Percentiles rank a stretch among this genome's conserved stretches.
Conservation (phyloP, 2,329 filamentous ascomycete species). For the Colletotrichum viniferum region DNA sequence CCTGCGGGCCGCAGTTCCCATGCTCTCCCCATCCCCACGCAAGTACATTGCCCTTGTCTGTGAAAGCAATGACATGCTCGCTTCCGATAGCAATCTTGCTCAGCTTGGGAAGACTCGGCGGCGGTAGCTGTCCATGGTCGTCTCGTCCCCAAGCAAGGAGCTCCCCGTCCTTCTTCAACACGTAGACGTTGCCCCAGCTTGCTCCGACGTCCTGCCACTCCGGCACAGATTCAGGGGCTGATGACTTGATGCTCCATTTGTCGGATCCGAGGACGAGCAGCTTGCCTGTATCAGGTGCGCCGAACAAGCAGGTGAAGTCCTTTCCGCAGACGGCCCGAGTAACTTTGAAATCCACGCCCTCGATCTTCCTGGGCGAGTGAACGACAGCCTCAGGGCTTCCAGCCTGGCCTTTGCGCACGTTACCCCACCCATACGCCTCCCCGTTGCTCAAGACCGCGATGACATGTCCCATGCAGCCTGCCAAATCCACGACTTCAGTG, state of each 20-base stretch:
- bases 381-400: slow-evolving; percentile 62
- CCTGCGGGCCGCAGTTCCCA: slow-evolving; percentile 85
- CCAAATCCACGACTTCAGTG: slow-evolving; percentile 65
- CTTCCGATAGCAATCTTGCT: slow-evolving; percentile 79
- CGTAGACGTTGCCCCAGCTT: slow-evolving; percentile 82
- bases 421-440: slow-evolving; percentile 87
- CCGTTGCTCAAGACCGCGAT: slow-evolving; percentile 77
- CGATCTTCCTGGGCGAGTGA: slow-evolving; percentile 66
- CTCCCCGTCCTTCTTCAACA: slow-evolving; percentile 64
- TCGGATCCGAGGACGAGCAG: slow-evolving; percentile 74
- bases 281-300: slow-evolving; percentile 57
- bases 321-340: slow-evolving; percentile 76
- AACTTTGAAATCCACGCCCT: slow-evolving; percentile 64
- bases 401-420: slow-evolving; percentile 82
- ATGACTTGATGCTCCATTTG: slow-evolving; percentile 70
- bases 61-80: slow-evolving; percentile 83
- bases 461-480: slow-evolving; percentile 79
- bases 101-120: slow-evolving; percentile 62
- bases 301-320: slow-evolving; percentile 81
- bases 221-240: slow-evolving; percentile 55
- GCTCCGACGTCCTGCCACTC: slow-evolving; percentile 74
- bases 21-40: slow-evolving; percentile 98
- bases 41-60: slow-evolving; percentile 68
- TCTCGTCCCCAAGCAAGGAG: slow-evolving; percentile 81
- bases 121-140: slow-evolving; percentile 82